Conservation (phyloP, 78 protist species). For the Chrysochromulina parva region DNA sequence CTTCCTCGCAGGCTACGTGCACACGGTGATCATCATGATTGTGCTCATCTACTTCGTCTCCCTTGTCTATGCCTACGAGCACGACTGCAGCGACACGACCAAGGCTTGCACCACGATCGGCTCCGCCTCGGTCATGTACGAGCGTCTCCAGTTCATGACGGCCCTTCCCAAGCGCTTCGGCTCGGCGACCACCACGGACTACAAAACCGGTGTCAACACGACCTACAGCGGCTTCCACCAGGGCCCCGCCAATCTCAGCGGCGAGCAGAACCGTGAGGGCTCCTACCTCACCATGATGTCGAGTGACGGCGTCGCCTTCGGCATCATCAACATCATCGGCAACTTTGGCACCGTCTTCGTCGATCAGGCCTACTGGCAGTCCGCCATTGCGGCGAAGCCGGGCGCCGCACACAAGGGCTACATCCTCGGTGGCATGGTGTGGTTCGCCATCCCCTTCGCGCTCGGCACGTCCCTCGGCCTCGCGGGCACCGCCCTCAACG, state of each 20-base stretch:
- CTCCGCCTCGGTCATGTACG: background rate
- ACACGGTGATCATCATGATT: background rate
- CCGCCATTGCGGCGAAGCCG: constrained; percentile 31
- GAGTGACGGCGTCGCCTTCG: constrained; percentile 26
- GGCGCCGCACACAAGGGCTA: background rate
- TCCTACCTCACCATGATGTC: constrained; percentile 27
- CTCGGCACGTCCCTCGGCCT: constrained; percentile 44
- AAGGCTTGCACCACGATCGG: background rate
- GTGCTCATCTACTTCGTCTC: background rate
- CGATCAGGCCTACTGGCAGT: constrained; percentile 51
- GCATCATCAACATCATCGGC: constrained; percentile 41
- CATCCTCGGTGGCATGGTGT: constrained; percentile 33
- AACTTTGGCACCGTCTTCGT: constrained; percentile 45
- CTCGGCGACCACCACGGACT: background rate
- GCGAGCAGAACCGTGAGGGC: background rate
- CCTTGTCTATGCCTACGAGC: background rate
- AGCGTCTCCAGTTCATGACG: background rate
- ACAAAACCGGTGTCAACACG: background rate
- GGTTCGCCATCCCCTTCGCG: constrained; percentile 39
- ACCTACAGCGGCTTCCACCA: background rate
- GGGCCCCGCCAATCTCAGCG: background rate
- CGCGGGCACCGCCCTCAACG: constrained; percentile 29
- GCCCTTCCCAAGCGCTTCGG: background rate
- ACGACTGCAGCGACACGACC: background rate
- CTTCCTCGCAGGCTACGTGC: background rate